phyloP scores from a whole-genome alignment of 129 eudicot species.

The sunflower (Helianthus annuus) region HanXRQr2.0-SUNRISE NC_035437.2:88521162-88521661 shows the following conservation, averaged over 20 bases:
- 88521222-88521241: neutral
- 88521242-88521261: constrained; percentile 3
- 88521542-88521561: neutral
- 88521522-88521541: neutral
- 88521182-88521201: too few relatives aligned
- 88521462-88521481: neutral
- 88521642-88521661: too few relatives aligned
- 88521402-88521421: constrained; percentile 11
- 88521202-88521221: neutral
- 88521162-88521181: too few relatives aligned
- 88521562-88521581: neutral
- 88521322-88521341: constrained; percentile 80
- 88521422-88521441: neutral
- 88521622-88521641: too few relatives aligned
- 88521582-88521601: neutral
- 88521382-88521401: constrained; percentile 14
- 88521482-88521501: constrained; percentile 5
- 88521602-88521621: neutral
- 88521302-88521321: constrained; percentile 85
- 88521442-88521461: neutral
- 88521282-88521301: constrained; percentile 45
- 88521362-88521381: constrained; percentile 42
- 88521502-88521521: neutral
- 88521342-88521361: constrained; percentile 96
- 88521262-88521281: constrained; percentile 5